These are phyloP conservation scores for Acmispon strigosus DNA, from an alignment of 306 rosid genomes.

Conservation along the genomic window DNA sequence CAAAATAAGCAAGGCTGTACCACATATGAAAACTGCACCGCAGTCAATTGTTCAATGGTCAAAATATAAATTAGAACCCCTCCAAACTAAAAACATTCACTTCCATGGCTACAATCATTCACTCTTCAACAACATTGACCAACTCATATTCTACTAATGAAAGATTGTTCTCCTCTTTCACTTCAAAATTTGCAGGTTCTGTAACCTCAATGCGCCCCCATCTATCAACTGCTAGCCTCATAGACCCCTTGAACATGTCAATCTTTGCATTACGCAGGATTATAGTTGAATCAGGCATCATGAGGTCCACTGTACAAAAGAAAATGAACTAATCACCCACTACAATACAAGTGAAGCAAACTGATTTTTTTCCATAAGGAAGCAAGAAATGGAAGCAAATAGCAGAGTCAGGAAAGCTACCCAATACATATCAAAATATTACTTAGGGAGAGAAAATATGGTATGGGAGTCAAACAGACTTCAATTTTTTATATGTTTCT, in stretches of 20 bases:
- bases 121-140: conserved; percentile 67
- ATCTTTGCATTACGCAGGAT: conserved; percentile 81
- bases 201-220: conserved; percentile 83
- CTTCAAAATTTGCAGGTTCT: conserved; percentile 62
- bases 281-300: conserved; percentile 53
- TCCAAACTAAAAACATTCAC: conserved; percentile 20
- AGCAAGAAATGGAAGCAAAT: background rate
- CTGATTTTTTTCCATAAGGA: background rate
- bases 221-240: conserved; percentile 89
- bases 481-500: background rate
- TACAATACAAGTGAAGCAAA: background rate
- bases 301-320: conserved; percentile 53
- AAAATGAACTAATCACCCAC: background rate
- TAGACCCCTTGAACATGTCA: conserved; percentile 91
- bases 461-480: background rate
- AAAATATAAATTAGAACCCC: conserved; percentile 32
- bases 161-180: conserved; percentile 78
- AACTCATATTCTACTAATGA: conserved; percentile 81
- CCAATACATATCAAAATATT: background rate
- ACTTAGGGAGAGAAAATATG: background rate
- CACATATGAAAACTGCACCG: conserved; percentile 30
- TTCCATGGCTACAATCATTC: conserved; percentile 37
- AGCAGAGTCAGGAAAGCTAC: background rate
- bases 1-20: conserved; percentile 34
- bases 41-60: conserved; percentile 29